phyloP scores from a whole-genome alignment of 73 alveolate genomes.

The Uronychia binucleata region DNA sequence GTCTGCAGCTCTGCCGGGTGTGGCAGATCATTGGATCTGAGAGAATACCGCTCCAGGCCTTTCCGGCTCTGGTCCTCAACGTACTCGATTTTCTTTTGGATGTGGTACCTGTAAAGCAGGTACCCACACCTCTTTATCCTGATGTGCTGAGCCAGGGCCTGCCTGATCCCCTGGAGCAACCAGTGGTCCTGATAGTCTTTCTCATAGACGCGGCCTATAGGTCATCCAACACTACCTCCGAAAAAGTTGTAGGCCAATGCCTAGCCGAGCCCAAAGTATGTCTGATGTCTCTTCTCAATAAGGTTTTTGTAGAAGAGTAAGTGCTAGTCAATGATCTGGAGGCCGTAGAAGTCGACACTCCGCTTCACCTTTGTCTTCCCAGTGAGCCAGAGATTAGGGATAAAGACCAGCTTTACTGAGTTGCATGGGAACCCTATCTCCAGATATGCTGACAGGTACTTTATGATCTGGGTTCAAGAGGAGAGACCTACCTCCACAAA shows the following conservation, averaged over 20 bases:
- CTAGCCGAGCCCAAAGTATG: slow-evolving; percentile 23
- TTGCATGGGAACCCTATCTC: slow-evolving; percentile 30
- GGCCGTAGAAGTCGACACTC: slow-evolving; percentile 38
- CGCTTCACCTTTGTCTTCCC: slow-evolving; percentile 13
- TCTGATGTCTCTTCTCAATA: slow-evolving; percentile 40
- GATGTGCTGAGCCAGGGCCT: slow-evolving; percentile 36
- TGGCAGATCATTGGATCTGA: slow-evolving; percentile 16
- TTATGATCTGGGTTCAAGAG: too few relatives aligned
- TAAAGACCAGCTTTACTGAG: slow-evolving; percentile 42
- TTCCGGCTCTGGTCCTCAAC: slow-evolving; percentile 26
- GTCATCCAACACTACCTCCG: slow-evolving; percentile 42
- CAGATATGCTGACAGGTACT: slow-evolving; percentile 3
- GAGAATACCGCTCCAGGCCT: slow-evolving; percentile 59
- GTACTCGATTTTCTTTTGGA: slow-evolving; percentile 29
- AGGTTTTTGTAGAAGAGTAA: slow-evolving; percentile 21
- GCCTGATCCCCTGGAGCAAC: slow-evolving; percentile 52
- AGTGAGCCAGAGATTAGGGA: slow-evolving; percentile 33
- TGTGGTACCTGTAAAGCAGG: slow-evolving; percentile 40
- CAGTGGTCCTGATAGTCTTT: slow-evolving; percentile 48
- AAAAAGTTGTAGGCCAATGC: slow-evolving; percentile 42
- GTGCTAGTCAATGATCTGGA: slow-evolving; percentile 44
- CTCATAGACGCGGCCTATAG: too few relatives aligned
- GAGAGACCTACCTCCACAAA: background rate
- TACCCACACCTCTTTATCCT: slow-evolving; percentile 42
- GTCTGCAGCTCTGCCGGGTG: slow-evolving; percentile 55